These are phyloP conservation scores for Lactifluus piperatus DNA, from an alignment of 768 basidiomycete genomes.

Conservation along the genomic window DNA sequence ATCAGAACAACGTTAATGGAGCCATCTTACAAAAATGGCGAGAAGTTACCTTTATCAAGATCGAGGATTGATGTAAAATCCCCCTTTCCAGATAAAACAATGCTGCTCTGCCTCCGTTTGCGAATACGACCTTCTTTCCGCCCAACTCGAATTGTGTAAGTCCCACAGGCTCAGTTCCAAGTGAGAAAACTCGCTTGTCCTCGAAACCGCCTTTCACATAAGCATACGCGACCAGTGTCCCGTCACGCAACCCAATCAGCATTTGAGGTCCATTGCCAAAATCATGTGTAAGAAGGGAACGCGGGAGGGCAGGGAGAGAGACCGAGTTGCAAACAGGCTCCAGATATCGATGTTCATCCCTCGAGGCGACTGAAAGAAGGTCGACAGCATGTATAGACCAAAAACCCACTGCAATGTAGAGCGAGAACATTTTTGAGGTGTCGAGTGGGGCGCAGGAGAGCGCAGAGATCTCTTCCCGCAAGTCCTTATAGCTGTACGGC, in stretches of 20 bases:
- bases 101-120: slow-evolving; percentile 59
- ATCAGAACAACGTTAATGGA: not conserved
- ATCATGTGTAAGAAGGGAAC: slow-evolving; percentile 43
- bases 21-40: not conserved
- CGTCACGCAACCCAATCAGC: slow-evolving; percentile 68
- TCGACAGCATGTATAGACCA: slow-evolving; percentile 65
- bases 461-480: slow-evolving; percentile 51
- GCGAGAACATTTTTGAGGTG: slow-evolving; percentile 36
- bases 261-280: slow-evolving; percentile 54
- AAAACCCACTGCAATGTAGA: slow-evolving; percentile 54
- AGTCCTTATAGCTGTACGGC: slow-evolving; percentile 8
- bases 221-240: slow-evolving; percentile 50
- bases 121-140: slow-evolving; percentile 52
- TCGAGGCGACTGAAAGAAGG: slow-evolving; percentile 37
- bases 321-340: slow-evolving; percentile 29
- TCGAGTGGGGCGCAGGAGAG: slow-evolving; percentile 57
- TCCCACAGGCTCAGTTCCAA: slow-evolving; percentile 61
- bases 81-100: slow-evolving; percentile 62
- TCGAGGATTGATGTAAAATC: slow-evolving; percentile 55
- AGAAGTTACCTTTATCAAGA: slow-evolving; percentile 53
- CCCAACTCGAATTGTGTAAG: slow-evolving; percentile 49
- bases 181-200: slow-evolving; percentile 49
- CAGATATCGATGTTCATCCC: slow-evolving; percentile 20
- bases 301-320: slow-evolving; percentile 37
- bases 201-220: slow-evolving; percentile 32